Evolutionary conservation across 352 stramenopile genomes (phyloP), one percentile per base, ranked within the genome.

Genomic region (Globisporangium spinosum): DNA sequence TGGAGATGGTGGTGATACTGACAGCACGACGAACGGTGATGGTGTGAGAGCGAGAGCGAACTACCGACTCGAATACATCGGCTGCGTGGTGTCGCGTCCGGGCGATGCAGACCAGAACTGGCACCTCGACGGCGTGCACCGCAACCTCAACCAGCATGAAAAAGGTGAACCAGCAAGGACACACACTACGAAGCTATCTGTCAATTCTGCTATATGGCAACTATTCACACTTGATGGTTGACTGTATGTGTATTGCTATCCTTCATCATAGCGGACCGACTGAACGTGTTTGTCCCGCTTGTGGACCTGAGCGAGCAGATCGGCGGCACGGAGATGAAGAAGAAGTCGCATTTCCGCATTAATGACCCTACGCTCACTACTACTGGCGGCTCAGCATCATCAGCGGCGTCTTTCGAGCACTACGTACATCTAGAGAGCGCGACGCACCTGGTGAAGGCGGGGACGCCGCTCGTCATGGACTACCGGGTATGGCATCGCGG

Each of bases 401-500:
- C 38, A 17, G 13, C 75, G 8, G 43, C 43, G 17, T 51, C 43
- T 22, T 91, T 93, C 56, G 69, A 80, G 53, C 72, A 70, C 27
- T 90, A 90, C 65, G 64, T 58, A 17, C 69, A 87, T 53, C 58
- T 90, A 9, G 67, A 76, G 20, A 89, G 83, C 69, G 73, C 87
- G 43, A 86, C 73, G n/a, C 71, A 80, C 12, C 74, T 67, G 49
- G 78, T 89, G n/a, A 51, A 71, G 23, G 83, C 81, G 1, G 83
- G 83, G 6, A 91, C 80, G 32, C 81, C 83, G 0, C 54, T 91
- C 1, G 45, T 86, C 58, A 93, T 93, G 85, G 85, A 93, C 77
- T 93, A 93, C 49, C 79, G 85, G 25, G 78, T 91, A 22, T 93
- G 85, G 85, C 85, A 93, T 47, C 85, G 85, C 17, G 85, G 85